Evolutionary conservation across 352 stramenopile genomes (phyloP), one percentile per base, ranked within the genome.

Genomic region (Phytophthora megakarya): DNA sequence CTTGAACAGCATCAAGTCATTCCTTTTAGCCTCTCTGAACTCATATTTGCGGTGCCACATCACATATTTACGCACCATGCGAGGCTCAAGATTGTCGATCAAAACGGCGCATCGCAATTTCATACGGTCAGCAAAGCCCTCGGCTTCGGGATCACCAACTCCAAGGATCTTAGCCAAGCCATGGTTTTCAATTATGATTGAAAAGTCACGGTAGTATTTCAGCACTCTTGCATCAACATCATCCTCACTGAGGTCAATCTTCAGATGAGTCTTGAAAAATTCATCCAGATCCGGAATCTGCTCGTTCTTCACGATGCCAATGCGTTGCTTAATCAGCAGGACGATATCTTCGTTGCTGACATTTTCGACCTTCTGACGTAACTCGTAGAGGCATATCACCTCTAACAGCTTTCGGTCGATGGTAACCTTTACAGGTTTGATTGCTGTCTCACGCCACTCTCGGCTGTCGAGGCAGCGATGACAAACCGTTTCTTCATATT

Each of bases 291-390:
- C 39, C 6, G 39, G 39, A 9, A 45, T 12, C 18, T 45, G 39
- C 18, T 45, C 39, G 39, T 45, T 45, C 39, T 45, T 45, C 39
- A 45, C 39, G 21, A 18, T n/a, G 18, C 39, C 39, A 26, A 28
- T 45, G 3, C n/a, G 39, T 45, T 45, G 18, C 39, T 28, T 45
- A 0, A 45, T 28, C 39, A 45, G 39, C 18, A 15, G 7, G 39
- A 28, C 1, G 18, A 45, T 10, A 3, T 26, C 39, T 13, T 45
- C 18, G 18, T 13, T 45, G 15, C 39, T 45, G 39, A 25, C 18
- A 25, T 26, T 25, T 11, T 45, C 39, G 11, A 45, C 39, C n/a
- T 2, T 13, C 18, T 26, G 7, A 3, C 39, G 39, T 25, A 45
- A 13, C 18, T 45, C 39, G 15, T 45, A 45, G 3, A 45, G 18